These are phyloP conservation scores for Ocimum tenuiflorum DNA, from an alignment of 257 asterid genomes.

Conservation along the genomic window DNA sequence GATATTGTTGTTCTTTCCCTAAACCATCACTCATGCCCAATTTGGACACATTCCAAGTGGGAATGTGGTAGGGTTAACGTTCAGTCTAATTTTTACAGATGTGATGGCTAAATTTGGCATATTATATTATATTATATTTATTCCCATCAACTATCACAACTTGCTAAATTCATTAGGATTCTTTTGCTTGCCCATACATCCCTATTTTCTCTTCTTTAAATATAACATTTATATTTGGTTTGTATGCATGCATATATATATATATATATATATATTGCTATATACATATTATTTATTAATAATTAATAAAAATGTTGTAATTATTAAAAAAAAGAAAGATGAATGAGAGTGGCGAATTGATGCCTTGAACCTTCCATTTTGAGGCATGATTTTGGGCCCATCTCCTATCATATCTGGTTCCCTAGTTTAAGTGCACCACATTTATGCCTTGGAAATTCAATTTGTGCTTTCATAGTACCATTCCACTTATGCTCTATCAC, in stretches of 20 bases:
- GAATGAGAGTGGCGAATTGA: no score
- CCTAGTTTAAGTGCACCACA: neutral
- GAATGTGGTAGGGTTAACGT: neutral
- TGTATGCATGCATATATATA: no score
- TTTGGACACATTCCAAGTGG: constrained; percentile 6
- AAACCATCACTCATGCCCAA: neutral
- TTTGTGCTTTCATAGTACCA: constrained; percentile 4
- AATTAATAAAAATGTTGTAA: no score
- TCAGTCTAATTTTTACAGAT: constrained; percentile 1
- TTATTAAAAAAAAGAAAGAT: no score
- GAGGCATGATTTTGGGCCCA: constrained; percentile 21
- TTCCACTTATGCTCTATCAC: constrained; percentile 11
- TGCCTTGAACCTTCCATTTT: constrained; percentile 19
- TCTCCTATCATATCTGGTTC: constrained; percentile 14
- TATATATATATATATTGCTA: no score
- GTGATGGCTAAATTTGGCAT: constrained; percentile 16
- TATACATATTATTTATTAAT: no score
- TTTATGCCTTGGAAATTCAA: neutral
- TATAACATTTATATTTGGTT: no score
- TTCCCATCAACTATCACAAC: constrained; percentile 1
- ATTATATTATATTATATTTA: neutral
- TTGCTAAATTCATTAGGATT: constrained; percentile 10
- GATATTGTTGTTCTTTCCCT: neutral
- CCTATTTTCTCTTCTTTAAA: no score
- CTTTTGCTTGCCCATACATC: neutral